Evolutionary conservation across 441 rosid species (phyloP).

Genomic region (Sinapis alba): DNA sequence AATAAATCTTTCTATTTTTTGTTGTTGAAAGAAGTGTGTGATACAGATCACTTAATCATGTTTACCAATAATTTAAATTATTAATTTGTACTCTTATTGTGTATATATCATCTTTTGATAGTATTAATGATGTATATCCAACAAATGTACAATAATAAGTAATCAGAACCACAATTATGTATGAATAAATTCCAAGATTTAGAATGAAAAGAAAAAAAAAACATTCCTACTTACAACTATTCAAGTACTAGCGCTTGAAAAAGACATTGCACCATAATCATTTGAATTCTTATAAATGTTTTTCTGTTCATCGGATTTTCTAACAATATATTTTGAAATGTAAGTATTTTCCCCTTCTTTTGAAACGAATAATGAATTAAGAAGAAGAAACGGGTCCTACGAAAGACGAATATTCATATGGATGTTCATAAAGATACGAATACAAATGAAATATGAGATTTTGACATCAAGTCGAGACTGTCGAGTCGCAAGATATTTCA

Average conservation of each 20-base stretch:
- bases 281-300: neutral
- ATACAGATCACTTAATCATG: neutral
- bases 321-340: neutral
- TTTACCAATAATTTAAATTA: neutral
- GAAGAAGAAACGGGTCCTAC: neutral
- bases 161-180: neutral
- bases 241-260: constrained; percentile 1
- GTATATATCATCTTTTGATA: neutral
- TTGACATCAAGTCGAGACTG: neutral
- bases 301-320: neutral
- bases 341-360: neutral
- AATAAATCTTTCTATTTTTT: constrained; percentile 1
- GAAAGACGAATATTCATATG: neutral
- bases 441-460: neutral
- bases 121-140: neutral
- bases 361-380: neutral
- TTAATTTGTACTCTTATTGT: neutral
- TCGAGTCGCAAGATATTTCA: neutral
- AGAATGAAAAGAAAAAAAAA: neutral
- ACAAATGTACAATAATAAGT: neutral
- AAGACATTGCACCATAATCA: constrained; percentile 28
- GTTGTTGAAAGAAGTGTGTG: neutral
- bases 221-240: neutral
- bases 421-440: neutral
- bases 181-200: neutral